These are phyloP conservation scores for Quercus suber DNA, from an alignment of 306 rosid species.

Conservation along the genomic window DNA sequence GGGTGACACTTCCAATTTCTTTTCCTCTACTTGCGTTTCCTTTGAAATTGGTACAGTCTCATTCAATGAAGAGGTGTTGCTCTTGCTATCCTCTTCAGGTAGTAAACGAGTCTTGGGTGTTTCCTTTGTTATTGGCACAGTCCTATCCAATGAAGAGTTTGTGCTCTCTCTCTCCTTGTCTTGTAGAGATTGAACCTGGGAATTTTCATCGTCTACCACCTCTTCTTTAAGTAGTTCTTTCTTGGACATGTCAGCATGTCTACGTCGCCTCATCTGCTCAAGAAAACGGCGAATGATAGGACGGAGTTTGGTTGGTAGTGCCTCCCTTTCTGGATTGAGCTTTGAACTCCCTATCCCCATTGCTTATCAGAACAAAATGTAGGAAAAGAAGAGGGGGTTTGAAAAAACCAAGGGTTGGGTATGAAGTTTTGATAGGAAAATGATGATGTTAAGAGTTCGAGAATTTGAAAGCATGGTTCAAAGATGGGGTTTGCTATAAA, in stretches of 20 bases:
- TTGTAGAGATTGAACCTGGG: constrained; percentile 5
- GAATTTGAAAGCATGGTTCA: constrained; percentile 17
- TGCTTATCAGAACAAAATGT: constrained; percentile 4
- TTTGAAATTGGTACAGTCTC: constrained; percentile 10
- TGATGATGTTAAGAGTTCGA: not conserved
- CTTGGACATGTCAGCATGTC: constrained; percentile 30
- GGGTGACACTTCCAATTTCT: not conserved
- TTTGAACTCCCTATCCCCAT: constrained; percentile 68
- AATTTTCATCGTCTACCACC: constrained; percentile 17
- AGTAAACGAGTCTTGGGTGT: constrained; percentile 1
- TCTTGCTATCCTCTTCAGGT: not conserved
- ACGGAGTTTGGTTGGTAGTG: constrained; percentile 28
- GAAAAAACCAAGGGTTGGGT: constrained; percentile 3
- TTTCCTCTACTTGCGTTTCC: not conserved
- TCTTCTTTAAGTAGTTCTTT: constrained; percentile 41
- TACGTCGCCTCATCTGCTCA: constrained; percentile 35
- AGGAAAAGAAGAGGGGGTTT: not conserved
- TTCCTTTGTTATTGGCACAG: constrained; percentile 11
- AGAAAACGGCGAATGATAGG: constrained; percentile 21
- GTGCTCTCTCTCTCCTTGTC: not conserved
- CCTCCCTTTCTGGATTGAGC: constrained; percentile 32
- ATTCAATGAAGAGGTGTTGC: not conserved
- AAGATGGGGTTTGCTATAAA: constrained; percentile 13
- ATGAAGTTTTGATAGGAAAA: constrained; percentile 1
- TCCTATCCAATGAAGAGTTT: constrained; percentile 1